Evolutionary conservation across 2,329 filamentous ascomycete species (phyloP).

Genomic region (Phaeosphaeria sp.): DNA sequence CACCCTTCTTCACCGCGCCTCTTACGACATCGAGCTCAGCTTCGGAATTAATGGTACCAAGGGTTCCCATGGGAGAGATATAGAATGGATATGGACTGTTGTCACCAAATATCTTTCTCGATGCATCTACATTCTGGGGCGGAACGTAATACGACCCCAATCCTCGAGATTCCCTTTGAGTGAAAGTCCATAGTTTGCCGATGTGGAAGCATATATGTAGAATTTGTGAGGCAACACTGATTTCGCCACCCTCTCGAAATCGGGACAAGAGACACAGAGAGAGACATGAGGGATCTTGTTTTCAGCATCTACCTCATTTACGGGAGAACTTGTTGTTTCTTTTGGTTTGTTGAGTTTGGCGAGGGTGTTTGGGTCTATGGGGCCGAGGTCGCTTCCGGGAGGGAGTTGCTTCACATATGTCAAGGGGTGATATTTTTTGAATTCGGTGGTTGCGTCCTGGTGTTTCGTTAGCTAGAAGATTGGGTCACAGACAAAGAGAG

Average conservation of each 20-base stretch:
- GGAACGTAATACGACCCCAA: conserved; percentile 44
- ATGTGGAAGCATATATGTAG: conserved; percentile 43
- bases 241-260: conserved; percentile 44
- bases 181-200: conserved; percentile 42
- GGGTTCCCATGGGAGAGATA: conserved; percentile 47
- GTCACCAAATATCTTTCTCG: conserved; percentile 42
- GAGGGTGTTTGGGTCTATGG: conserved; percentile 41
- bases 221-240: conserved; percentile 41
- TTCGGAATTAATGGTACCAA: conserved; percentile 42
- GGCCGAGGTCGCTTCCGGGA: no score
- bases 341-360: conserved; percentile 31
- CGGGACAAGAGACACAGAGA: conserved; percentile 39
- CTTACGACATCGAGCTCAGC: conserved; percentile 46
- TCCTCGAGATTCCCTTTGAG: conserved; percentile 41
- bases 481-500: no score
- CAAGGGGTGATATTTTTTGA: conserved; percentile 44
- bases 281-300: conserved; percentile 39
- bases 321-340: no score
- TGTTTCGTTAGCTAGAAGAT: neutral
- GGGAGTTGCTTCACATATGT: conserved; percentile 34
- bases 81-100: conserved; percentile 46
- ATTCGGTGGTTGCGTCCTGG: conserved; percentile 44
- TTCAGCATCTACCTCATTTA: no score
- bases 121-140: conserved; percentile 41
- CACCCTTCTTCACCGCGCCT: conserved; percentile 43